phyloP scores from a whole-genome alignment of 2,329 filamentous ascomycete genomes.

The Trichoderma oligosporum region DNA sequence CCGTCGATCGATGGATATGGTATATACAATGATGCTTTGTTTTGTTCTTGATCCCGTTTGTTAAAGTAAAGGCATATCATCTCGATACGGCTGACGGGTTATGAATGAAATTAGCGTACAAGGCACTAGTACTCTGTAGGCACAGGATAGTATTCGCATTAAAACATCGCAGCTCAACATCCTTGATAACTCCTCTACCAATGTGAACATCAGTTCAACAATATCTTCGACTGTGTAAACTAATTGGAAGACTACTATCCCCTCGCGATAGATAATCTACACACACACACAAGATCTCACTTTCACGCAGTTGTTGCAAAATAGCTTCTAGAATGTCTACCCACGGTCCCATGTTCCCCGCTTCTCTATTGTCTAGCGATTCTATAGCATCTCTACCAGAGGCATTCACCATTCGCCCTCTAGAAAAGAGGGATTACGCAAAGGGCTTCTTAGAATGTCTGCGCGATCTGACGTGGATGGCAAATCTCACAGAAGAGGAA shows the following conservation, averaged over 20 bases:
- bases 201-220: background rate
- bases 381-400: slow-evolving; percentile 59
- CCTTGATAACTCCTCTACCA: background rate
- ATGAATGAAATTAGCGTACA: background rate
- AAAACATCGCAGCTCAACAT: background rate
- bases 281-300: background rate
- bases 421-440: slow-evolving; percentile 64
- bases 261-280: background rate
- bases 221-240: background rate
- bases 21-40: background rate
- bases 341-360: slow-evolving; percentile 54
- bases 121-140: background rate
- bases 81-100: background rate
- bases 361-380: slow-evolving; percentile 61
- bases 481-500: slow-evolving; percentile 61
- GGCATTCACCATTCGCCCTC: slow-evolving; percentile 67
- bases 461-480: slow-evolving; percentile 71
- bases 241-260: background rate
- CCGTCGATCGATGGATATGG: background rate
- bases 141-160: background rate
- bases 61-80: background rate
- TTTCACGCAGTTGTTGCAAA: background rate
- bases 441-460: slow-evolving; percentile 73
- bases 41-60: background rate
- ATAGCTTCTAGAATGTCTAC: background rate